Evolutionary conservation across 1,284 basidiomycete genomes (phyloP).

Genomic region (Melampsora abietis-canadensis): DNA sequence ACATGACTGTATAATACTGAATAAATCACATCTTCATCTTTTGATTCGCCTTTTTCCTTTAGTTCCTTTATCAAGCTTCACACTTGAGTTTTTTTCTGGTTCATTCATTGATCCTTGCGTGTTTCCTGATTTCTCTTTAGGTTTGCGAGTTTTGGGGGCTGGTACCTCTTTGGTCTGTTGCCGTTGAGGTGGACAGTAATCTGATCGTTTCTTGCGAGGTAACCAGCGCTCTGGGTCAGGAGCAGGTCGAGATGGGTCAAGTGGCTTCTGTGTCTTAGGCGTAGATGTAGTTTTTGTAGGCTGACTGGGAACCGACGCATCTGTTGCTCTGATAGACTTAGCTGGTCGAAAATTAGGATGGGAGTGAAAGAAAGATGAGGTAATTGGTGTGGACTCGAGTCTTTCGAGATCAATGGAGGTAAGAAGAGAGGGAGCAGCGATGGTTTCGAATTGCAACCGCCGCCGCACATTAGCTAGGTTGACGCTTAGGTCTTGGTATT

Average conservation of each 20-base stretch:
- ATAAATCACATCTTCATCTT: too few relatives aligned
- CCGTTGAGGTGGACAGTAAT: too few relatives aligned
- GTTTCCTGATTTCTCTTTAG: too few relatives aligned
- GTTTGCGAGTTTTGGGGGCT: too few relatives aligned
- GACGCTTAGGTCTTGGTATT: slow-evolving; percentile 26
- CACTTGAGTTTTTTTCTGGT: too few relatives aligned
- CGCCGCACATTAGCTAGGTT: slow-evolving; percentile 25
- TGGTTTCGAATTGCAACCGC: slow-evolving; percentile 23
- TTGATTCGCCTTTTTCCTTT: too few relatives aligned
- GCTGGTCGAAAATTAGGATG: slow-evolving; percentile 22
- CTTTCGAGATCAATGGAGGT: slow-evolving; percentile 13
- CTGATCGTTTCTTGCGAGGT: slow-evolving; percentile 1
- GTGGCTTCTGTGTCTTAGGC: slow-evolving; percentile 10
- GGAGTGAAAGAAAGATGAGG: slow-evolving; percentile 31
- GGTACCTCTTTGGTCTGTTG: too few relatives aligned
- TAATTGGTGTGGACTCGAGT: slow-evolving; percentile 18
- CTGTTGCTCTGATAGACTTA: not conserved
- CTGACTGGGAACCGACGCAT: not conserved
- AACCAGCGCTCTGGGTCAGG: slow-evolving; percentile 37
- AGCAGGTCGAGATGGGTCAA: slow-evolving; percentile 27
- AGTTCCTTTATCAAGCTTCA: too few relatives aligned
- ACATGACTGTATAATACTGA: too few relatives aligned
- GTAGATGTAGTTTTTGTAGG: not conserved
- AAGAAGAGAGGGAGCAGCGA: slow-evolving; percentile 4
- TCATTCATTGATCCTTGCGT: too few relatives aligned